Evolutionary conservation across 345 rosid species (phyloP).

Genomic region (Noccaea caerulescens): DNA sequence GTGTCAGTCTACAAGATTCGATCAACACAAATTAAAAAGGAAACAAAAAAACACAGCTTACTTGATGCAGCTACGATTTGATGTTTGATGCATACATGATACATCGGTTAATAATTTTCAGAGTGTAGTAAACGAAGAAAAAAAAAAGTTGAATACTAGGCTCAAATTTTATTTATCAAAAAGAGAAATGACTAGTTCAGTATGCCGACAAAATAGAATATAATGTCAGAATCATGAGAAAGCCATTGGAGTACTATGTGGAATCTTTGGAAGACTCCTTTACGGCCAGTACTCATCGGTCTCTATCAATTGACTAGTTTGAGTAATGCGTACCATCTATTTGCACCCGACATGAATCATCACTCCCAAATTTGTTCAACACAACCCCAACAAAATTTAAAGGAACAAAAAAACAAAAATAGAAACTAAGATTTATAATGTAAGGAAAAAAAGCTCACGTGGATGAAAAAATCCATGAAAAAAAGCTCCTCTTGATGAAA

Average conservation of each 20-base stretch:
- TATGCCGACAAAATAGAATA: background rate
- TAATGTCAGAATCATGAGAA: conserved; percentile 23
- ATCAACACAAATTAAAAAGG: conserved; percentile 1
- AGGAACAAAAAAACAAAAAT: background rate
- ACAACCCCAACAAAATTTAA: background rate
- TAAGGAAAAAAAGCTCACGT: background rate
- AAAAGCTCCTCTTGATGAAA: too few species aligned
- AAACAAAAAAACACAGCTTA: background rate
- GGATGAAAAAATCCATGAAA: too few species aligned
- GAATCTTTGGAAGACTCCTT: conserved; percentile 21
- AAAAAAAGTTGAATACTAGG: background rate
- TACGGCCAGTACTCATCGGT: conserved; percentile 23
- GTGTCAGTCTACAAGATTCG: conserved; percentile 38
- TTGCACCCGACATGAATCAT: conserved; percentile 25
- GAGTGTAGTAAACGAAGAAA: too few species aligned
- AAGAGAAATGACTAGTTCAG: background rate
- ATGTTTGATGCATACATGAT: background rate
- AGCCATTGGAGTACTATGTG: conserved; percentile 5
- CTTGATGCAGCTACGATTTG: conserved; percentile 10
- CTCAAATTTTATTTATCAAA: background rate
- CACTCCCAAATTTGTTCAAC: conserved; percentile 10
- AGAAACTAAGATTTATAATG: background rate
- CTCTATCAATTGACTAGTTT: conserved; percentile 22
- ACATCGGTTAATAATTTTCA: conserved; percentile 2
- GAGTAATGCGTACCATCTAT: conserved; percentile 25